Evolutionary conservation across 306 rosid species (phyloP), one percentile per base, ranked within the genome.

Genomic region (Argentina anserina): DNA sequence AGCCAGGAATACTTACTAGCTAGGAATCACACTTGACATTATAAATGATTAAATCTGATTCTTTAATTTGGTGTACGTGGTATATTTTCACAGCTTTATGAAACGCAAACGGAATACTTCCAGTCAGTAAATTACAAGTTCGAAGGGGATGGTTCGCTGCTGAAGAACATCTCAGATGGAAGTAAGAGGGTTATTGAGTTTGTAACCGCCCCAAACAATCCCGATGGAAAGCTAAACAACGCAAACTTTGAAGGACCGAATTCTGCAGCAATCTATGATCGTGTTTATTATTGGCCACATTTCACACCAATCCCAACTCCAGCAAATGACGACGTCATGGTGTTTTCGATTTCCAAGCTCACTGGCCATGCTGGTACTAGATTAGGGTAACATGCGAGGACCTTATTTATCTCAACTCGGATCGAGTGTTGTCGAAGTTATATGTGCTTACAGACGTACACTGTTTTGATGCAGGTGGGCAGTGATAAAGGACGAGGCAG

Each of bases 171-270:
- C 3, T 39, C 86, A 17, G 42, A 72, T 49, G 36, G 15, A 1
- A 37, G 0, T 4, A 28, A 50, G 5, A 79, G 26, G 20, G 68
- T 85, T 8, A 78, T 88, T 31, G 92, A 85, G 78, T 79, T 88
- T 17, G 92, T 88, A 11, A 83, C 90, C 31, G 84, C 92, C 67
- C 92, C 92, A 40, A 88, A 78, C 65, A 88, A 85, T 78, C 92
- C 92, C 3, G 92, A 88, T 39, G 92, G 90, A 9, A 49, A 78
- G 65, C 74, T 80, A 60, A 85, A 29, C 0, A 23, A 70, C 36
- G 81, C 67, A 42, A 69, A 70, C 33, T 76, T 85, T 56, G 7
- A 71, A 0, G 85, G 88, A 0, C 67, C 84, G 31, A 83, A 81
- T 52, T 80, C 56, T 1, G 74, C 68, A 64, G 26, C 80, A 33